Percentiles rank a stretch among this genome's conserved stretches.
These are phyloP conservation scores for Aspergillus sp. DNA, from an alignment of 2,329 filamentous ascomycete species.

Conservation along the genomic window DNA sequence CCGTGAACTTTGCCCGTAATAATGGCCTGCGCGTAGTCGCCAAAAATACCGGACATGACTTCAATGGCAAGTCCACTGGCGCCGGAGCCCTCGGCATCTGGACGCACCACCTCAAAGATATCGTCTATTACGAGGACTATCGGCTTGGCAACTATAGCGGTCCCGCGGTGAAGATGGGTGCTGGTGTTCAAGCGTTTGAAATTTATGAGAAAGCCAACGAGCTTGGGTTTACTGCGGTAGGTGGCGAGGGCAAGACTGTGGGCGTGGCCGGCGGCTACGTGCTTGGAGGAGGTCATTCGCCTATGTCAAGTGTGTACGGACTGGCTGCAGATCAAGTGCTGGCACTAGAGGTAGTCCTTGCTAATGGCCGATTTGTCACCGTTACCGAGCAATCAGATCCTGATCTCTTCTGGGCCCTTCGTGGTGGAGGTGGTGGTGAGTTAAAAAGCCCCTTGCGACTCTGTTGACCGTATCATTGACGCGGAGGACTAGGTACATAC, in stretches of 20 bases:
- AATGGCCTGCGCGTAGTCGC: slow-evolving; percentile 39
- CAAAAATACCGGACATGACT: slow-evolving; percentile 54
- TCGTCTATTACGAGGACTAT: slow-evolving; percentile 45
- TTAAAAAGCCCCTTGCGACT: background rate
- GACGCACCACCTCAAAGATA: slow-evolving; percentile 52
- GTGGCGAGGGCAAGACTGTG: slow-evolving; percentile 55
- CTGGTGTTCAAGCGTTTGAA: slow-evolving; percentile 56
- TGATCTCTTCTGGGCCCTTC: slow-evolving; percentile 66
- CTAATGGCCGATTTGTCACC: slow-evolving; percentile 31
- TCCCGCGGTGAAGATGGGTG: slow-evolving; percentile 55
- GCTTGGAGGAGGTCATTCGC: slow-evolving; percentile 62
- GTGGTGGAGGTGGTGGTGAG: slow-evolving; percentile 55
- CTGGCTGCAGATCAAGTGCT: slow-evolving; percentile 45
- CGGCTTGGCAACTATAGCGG: slow-evolving; percentile 49
- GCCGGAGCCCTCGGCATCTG: slow-evolving; percentile 52
- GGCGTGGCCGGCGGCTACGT: slow-evolving; percentile 62
- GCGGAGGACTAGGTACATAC: slow-evolving; percentile 28
- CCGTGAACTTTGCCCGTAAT: slow-evolving; percentile 30
- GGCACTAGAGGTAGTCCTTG: slow-evolving; percentile 29
- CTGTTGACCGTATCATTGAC: slow-evolving; percentile 28
- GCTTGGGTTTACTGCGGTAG: slow-evolving; percentile 53
- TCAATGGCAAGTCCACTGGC: slow-evolving; percentile 50
- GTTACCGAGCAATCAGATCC: slow-evolving; percentile 25
- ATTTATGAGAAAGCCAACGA: slow-evolving; percentile 50
- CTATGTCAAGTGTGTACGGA: slow-evolving; percentile 56